Evolutionary conservation across 371 early-diverging fungal genomes (phyloP).

Genomic region (Apophysomyces elegans): DNA sequence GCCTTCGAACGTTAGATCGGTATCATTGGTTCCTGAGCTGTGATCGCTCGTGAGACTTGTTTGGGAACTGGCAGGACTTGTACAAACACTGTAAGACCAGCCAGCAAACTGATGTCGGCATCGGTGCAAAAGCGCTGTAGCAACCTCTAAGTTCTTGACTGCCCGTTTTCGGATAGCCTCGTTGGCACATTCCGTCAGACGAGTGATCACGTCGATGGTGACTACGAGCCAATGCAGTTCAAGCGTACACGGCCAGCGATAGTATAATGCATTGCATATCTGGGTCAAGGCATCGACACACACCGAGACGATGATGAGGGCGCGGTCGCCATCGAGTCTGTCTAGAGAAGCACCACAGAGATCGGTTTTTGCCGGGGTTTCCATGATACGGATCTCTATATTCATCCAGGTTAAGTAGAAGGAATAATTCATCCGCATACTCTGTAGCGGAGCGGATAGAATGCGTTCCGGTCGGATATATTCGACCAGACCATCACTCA

Average conservation of each 20-base stretch:
- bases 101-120: neutral
- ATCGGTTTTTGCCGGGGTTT: conserved; percentile 27
- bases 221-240: conserved; percentile 47
- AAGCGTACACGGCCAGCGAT: conserved; percentile 34
- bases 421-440: conserved; percentile 34
- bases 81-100: neutral
- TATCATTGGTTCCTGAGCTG: too few species aligned
- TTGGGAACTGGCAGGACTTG: neutral
- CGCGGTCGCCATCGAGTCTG: conserved; percentile 40
- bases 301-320: conserved; percentile 44
- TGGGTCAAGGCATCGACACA: conserved; percentile 44
- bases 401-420: conserved; percentile 43
- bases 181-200: conserved; percentile 32
- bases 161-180: conserved; percentile 38
- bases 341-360: conserved; percentile 29
- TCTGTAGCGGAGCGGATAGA: conserved; percentile 12
- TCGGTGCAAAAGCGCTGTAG: neutral
- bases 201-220: conserved; percentile 34
- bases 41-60: neutral
- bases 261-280: conserved; percentile 31
- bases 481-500: conserved; percentile 39
- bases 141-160: conserved; percentile 22
- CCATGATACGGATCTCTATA: conserved; percentile 41
- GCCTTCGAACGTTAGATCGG: too few species aligned
- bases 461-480: conserved; percentile 39